These are phyloP conservation scores for Metschnikowia koreensis DNA, from an alignment of 805 yeast genomes.

Conservation along the genomic window DNA sequence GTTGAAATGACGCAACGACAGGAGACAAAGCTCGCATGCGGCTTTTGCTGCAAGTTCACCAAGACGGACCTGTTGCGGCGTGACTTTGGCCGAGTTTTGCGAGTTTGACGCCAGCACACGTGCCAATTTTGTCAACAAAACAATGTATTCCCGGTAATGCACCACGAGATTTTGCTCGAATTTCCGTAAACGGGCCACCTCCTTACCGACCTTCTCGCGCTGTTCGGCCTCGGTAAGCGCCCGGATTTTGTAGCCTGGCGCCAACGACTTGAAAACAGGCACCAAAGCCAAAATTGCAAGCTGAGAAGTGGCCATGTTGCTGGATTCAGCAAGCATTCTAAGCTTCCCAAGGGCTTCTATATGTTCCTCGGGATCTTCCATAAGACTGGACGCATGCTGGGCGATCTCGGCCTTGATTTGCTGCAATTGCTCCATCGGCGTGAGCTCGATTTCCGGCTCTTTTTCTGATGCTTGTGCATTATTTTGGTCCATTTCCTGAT, in stretches of 20 bases:
- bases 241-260: constrained; percentile 86
- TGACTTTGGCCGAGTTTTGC: constrained; percentile 30
- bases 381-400: constrained; percentile 67
- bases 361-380: constrained; percentile 89
- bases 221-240: constrained; percentile 79
- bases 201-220: constrained; percentile 78
- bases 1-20: constrained; percentile 74
- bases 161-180: constrained; percentile 78
- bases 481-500: background rate
- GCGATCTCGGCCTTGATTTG: constrained; percentile 83
- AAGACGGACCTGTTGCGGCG: constrained; percentile 35
- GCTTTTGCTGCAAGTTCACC: constrained; percentile 69
- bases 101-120: constrained; percentile 39
- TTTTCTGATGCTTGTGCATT: background rate
- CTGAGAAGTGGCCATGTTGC: constrained; percentile 63
- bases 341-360: constrained; percentile 61
- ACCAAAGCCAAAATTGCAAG: constrained; percentile 76
- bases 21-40: constrained; percentile 67
- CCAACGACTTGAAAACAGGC: constrained; percentile 78
- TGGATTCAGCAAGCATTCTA: constrained; percentile 66
- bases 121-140: constrained; percentile 46
- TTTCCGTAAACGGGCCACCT: constrained; percentile 70
- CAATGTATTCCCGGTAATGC: constrained; percentile 68
- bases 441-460: constrained; percentile 18
- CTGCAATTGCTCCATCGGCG: constrained; percentile 53